Evolutionary conservation across 768 basidiomycete species (phyloP), one percentile per base, ranked within the genome.

Genomic region (Hemileccinum rubropunctum): DNA sequence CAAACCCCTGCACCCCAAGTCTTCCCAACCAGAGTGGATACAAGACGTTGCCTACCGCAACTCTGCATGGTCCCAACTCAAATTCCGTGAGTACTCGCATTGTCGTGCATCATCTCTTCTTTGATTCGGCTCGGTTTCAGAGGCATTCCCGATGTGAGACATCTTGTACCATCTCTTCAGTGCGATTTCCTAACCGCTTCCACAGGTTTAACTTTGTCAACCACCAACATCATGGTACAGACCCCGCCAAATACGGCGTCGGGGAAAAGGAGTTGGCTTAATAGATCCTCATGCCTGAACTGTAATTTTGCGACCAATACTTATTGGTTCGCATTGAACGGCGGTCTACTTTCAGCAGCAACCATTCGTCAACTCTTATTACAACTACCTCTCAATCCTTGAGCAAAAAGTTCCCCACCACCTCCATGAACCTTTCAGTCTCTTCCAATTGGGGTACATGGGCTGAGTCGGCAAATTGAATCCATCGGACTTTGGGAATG

Each of bases 161-260:
- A 10, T 30, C 20, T 52, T 12, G 12, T 6, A 40, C 48, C 21
- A 56, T 50, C 21, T 37, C 39, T 1, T 9, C 27, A 6, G 13
- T 38, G 17, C n/a, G 33, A 32, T 38, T 3, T 43, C 33, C 47
- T 64, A 37, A 66, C 36, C 2, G 3, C 21, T 36, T 44, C 26
- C n/a, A 8, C 62, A 95, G 93, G 94, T 82, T 98, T 72, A 98
- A 98, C 75, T 75, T 98, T 42, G 94, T 95, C 59, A 88, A 95
- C 68, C 94, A 97, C 68, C 84, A 83, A 37, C 72, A 82, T 64
- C 94, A 95, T 63, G 93, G 93, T 3, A 83, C 84, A 9, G 88
- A 95, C 60, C 79, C 87, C 17, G 80, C 84, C 50, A 94, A 92
- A 69, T 97, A 95, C 55, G 76, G 73, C 21, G 74, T 75, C 39